Percentiles rank a stretch among this genome's conserved stretches.
Conservation (phyloP, 2,329 filamentous ascomycete species). For the Colletotrichum sp. region DNA sequence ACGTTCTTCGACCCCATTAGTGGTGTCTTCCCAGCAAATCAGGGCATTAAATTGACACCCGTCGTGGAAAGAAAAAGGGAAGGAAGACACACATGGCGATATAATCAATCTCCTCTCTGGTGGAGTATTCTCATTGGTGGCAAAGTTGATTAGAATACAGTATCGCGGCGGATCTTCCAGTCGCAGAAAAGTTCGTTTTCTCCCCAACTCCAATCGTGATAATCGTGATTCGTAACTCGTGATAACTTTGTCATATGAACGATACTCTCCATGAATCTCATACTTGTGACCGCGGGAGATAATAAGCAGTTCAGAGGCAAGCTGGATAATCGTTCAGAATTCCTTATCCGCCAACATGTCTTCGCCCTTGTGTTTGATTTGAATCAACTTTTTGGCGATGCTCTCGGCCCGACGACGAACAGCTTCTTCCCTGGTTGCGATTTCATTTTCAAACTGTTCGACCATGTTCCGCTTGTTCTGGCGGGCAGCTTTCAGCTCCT, state of each 20-base stretch:
- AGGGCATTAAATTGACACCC: conserved; percentile 62
- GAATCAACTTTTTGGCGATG: conserved; percentile 59
- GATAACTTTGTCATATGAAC: conserved; percentile 8
- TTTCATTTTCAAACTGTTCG: conserved; percentile 57
- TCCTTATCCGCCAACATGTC: conserved; percentile 56
- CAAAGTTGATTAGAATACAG: not conserved
- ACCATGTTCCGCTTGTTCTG: conserved; percentile 54
- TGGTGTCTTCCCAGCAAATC: conserved; percentile 50
- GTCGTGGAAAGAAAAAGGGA: conserved; percentile 64
- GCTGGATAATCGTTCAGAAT: conserved; percentile 21
- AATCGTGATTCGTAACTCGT: conserved; percentile 15
- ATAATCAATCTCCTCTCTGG: conserved; percentile 20
- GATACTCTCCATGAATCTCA: not conserved
- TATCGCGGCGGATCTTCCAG: not conserved
- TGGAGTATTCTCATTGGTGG: not conserved
- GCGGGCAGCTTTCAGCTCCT: conserved; percentile 51
- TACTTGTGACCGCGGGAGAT: not conserved
- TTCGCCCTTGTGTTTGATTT: conserved; percentile 61
- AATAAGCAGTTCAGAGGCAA: not conserved
- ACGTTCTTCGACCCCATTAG: conserved; percentile 65
- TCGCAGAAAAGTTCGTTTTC: not conserved
- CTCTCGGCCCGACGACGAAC: conserved; percentile 56
- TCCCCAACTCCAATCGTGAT: not conserved
- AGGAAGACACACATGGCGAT: conserved; percentile 62
- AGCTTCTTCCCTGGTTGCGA: conserved; percentile 57